Evolutionary conservation across 441 rosid species (phyloP), one percentile per base, ranked within the genome.

Genomic region (Breynia disticha): DNA sequence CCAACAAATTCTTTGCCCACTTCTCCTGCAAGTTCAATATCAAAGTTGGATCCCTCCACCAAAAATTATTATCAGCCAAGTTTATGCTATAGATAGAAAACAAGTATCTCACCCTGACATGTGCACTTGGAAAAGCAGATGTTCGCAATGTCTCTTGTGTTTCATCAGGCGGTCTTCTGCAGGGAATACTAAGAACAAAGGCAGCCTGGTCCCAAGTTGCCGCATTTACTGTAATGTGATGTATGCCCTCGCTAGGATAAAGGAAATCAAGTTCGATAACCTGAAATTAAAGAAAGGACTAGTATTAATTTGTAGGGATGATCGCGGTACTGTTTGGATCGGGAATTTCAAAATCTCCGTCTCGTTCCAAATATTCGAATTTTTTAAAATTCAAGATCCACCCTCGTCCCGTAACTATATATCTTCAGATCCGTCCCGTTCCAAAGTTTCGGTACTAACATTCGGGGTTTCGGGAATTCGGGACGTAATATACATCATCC

Each of bases 1-100:
- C n/a, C n/a, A n/a, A n/a, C n/a, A n/a, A n/a, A n/a, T 84, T 84
- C 77, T 76, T 84, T 10, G 72, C 76, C 93, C 93, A 84, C 68
- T 84, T 84, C 24, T 82, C 94, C 94, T 84, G 84, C 66, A 75
- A 43, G 43, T 1, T 39, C 2, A 3, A 39, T 9, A 6, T 39
- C 43, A 39, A 44, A 60, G 5, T 46, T n/a, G 16, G 11, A 24
- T 24, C 32, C n/a, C n/a, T n/a, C n/a, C n/a, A 2, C 32, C 7
- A 24, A 3, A 3, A 24, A 7, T 2, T 7, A 24, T 7, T n/a
- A 24, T 24, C 19, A 16, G 4, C 20, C 17, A 16, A n/a, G 50
- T 15, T 9, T 16, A 46, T 19, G 20, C 50, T 2, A 46, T 16
- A n/a, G n/a, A 46, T 3, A 16, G 50, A 46, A 16, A 4, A 46